phyloP scores from a whole-genome alignment of 1,139 yeast genomes.

The Pichia sp. region DNA sequence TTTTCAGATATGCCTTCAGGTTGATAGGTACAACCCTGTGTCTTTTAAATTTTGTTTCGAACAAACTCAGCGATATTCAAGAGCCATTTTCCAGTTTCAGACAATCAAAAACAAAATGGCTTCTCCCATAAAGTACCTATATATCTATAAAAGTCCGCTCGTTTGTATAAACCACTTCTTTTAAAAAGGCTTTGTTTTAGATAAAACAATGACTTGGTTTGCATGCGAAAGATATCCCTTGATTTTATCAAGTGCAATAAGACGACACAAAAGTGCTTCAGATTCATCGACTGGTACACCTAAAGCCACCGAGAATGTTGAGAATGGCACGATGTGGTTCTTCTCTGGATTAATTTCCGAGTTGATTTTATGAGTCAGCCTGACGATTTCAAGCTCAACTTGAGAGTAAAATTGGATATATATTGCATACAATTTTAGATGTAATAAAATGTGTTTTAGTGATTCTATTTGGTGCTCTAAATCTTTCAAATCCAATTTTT shows the following conservation, averaged over 20 bases:
- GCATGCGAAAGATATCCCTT: constrained; percentile 6
- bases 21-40: too few relatives aligned
- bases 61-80: too few relatives aligned
- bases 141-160: too few relatives aligned
- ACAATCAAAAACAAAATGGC: too few relatives aligned
- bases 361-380: neutral
- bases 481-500: constrained; percentile 43
- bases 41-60: too few relatives aligned
- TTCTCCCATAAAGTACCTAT: too few relatives aligned
- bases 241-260: constrained; percentile 1
- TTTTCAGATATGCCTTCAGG: too few relatives aligned
- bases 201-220: constrained; percentile 2
- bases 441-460: constrained; percentile 45
- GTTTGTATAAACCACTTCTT: too few relatives aligned
- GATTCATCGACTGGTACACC: neutral
- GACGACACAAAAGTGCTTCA: constrained; percentile 2
- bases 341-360: neutral
- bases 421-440: constrained; percentile 55
- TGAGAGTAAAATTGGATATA: constrained; percentile 28
- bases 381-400: neutral
- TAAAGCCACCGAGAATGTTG: neutral
- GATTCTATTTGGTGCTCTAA: constrained; percentile 39
- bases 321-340: neutral
- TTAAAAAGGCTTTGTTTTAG: constrained; percentile 1
- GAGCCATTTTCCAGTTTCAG: too few relatives aligned